Evolutionary conservation across 495 filamentous ascomycete species (phyloP).

Genomic region (Daldinia loculata): DNA sequence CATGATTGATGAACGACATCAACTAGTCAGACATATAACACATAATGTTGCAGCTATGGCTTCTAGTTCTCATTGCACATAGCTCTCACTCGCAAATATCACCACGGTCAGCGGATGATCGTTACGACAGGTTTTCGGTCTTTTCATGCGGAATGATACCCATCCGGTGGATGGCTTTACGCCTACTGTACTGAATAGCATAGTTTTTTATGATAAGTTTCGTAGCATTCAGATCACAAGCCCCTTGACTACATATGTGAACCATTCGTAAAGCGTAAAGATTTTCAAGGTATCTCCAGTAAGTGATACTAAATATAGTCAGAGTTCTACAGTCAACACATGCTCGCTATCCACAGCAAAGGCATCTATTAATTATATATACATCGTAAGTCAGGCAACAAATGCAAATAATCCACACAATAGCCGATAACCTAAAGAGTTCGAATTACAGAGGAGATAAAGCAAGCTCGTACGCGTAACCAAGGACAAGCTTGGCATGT

Average conservation of each 20-base stretch:
- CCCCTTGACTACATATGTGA: too few relatives aligned
- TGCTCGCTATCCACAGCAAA: too few relatives aligned
- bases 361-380: too few relatives aligned
- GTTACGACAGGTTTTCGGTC: conserved; percentile 20
- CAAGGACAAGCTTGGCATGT: conserved; percentile 34
- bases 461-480: conserved; percentile 37
- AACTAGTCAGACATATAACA: conserved; percentile 1
- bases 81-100: conserved; percentile 29
- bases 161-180: conserved; percentile 31
- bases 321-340: too few relatives aligned
- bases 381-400: background rate
- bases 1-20: conserved; percentile 3
- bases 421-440: background rate
- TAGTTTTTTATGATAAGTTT: conserved; percentile 5
- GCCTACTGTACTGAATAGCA: conserved; percentile 33
- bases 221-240: background rate
- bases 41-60: conserved; percentile 3
- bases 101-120: conserved; percentile 5
- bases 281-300: too few relatives aligned
- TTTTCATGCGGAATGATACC: conserved; percentile 42
- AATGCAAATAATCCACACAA: background rate
- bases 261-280: too few relatives aligned
- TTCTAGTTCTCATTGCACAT: conserved; percentile 21
- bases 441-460: conserved; percentile 17
- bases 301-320: too few relatives aligned